phyloP scores from a whole-genome alignment of 192 early-diverging fungal genomes.

The Backusella westeae region DNA sequence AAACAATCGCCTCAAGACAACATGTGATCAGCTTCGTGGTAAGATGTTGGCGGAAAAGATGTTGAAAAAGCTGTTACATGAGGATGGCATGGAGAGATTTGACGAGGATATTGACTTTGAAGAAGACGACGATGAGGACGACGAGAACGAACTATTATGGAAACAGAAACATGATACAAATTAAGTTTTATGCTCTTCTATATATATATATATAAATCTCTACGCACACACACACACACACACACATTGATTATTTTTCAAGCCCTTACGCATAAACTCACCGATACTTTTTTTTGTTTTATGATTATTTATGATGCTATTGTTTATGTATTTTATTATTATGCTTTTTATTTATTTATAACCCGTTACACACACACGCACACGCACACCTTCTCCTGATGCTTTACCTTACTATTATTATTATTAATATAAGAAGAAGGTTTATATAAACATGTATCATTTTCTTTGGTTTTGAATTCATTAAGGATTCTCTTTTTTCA shows the following conservation, averaged over 20 bases:
- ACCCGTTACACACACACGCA: too few species aligned
- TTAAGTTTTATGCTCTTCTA: not conserved
- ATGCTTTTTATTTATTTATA: not conserved
- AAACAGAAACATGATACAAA: not conserved
- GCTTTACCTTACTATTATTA: not conserved
- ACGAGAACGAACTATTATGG: constrained; percentile 5
- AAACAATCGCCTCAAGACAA: constrained; percentile 41
- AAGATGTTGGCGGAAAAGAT: constrained; percentile 53
- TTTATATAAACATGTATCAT: not conserved
- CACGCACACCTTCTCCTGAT: not conserved
- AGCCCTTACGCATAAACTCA: not conserved
- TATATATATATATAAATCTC: not conserved
- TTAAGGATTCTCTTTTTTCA: not conserved
- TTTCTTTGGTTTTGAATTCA: not conserved
- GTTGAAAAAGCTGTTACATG: constrained; percentile 14
- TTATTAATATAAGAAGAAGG: not conserved
- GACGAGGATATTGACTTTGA: constrained; percentile 19
- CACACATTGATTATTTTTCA: not conserved
- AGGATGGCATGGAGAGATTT: not conserved
- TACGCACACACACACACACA: not conserved
- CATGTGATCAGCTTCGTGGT: constrained; percentile 44
- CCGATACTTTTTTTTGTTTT: not conserved
- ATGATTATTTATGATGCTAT: not conserved
- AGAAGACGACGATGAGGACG: constrained; percentile 1
- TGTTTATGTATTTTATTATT: constrained; percentile 6